phyloP scores from a whole-genome alignment of 208 protist species.

The Trypanosoma conorhini region DNA sequence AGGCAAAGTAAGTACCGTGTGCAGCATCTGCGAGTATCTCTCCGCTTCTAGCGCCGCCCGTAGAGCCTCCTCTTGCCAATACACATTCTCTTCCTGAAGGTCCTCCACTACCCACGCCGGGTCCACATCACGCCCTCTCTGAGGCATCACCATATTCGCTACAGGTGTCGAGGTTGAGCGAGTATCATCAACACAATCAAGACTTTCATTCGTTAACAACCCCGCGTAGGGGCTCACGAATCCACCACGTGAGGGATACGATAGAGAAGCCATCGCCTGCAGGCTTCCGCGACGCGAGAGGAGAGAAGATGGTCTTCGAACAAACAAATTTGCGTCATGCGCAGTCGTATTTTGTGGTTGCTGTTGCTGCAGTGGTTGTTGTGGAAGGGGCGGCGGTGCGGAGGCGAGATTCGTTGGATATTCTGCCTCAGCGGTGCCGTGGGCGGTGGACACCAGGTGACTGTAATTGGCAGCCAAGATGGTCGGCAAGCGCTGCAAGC shows the following conservation, averaged over 20 bases:
- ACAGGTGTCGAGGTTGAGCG: slow-evolving; percentile 10
- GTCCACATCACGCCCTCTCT: slow-evolving; percentile 13
- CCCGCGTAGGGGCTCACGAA: background rate
- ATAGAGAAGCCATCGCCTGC: background rate
- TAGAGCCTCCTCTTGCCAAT: slow-evolving; percentile 28
- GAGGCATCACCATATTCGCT: background rate
- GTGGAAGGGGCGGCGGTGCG: slow-evolving; percentile 15
- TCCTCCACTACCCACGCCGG: slow-evolving; percentile 14
- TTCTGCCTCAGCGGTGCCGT: background rate
- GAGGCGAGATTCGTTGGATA: slow-evolving; percentile 1
- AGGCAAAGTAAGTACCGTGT: slow-evolving; percentile 5
- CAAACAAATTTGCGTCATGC: slow-evolving; percentile 9
- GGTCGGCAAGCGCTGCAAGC: slow-evolving; percentile 9
- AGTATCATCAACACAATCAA: slow-evolving; percentile 18
- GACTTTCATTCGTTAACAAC: slow-evolving; percentile 5
- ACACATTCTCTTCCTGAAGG: slow-evolving; percentile 20
- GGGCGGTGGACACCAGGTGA: background rate
- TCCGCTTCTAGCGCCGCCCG: slow-evolving; percentile 20
- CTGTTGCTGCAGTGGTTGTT: background rate
- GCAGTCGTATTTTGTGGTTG: background rate
- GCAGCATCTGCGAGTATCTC: slow-evolving; percentile 17
- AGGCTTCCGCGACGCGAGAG: slow-evolving; percentile 10
- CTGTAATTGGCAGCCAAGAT: slow-evolving; percentile 8
- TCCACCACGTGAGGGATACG: background rate
- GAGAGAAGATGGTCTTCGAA: slow-evolving; percentile 22